Evolutionary conservation across 2,329 filamentous ascomycete genomes (phyloP).

Genomic region (Penicillium sp.): DNA sequence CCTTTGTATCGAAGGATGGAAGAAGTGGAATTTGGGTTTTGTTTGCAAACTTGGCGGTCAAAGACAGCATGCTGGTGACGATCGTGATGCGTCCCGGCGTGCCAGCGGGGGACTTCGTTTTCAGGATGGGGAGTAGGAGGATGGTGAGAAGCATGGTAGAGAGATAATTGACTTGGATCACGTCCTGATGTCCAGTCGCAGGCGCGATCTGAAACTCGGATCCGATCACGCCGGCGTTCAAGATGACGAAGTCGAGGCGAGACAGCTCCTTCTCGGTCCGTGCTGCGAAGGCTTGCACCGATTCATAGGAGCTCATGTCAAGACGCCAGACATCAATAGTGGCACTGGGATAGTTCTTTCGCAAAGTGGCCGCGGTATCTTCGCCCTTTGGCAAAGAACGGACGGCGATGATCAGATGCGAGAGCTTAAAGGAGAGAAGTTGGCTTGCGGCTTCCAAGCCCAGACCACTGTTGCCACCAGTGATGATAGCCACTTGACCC

Average conservation of each 20-base stretch:
- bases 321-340: slow-evolving; percentile 51
- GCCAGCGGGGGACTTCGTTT: slow-evolving; percentile 14
- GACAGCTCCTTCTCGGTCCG: slow-evolving; percentile 33
- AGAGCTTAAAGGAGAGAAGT: slow-evolving; percentile 41
- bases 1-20: slow-evolving; percentile 8
- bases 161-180: slow-evolving; percentile 42
- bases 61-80: slow-evolving; percentile 12
- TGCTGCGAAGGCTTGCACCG: slow-evolving; percentile 44
- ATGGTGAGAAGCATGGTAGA: slow-evolving; percentile 24
- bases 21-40: slow-evolving; percentile 7
- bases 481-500: slow-evolving; percentile 48
- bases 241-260: slow-evolving; percentile 46
- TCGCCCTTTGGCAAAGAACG: slow-evolving; percentile 47
- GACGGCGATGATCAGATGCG: slow-evolving; percentile 49
- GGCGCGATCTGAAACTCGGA: slow-evolving; percentile 11
- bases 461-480: slow-evolving; percentile 51
- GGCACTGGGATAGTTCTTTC: slow-evolving; percentile 30
- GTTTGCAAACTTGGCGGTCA: slow-evolving; percentile 8
- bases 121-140: slow-evolving; percentile 21
- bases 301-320: slow-evolving; percentile 50
- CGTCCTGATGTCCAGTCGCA: slow-evolving; percentile 21
- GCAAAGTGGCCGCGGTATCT: slow-evolving; percentile 38
- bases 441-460: slow-evolving; percentile 48
- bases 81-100: slow-evolving; percentile 15
- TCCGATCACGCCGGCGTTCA: slow-evolving; percentile 45